These are phyloP conservation scores for Emericellopsis atlantica DNA, from an alignment of 2,329 filamentous ascomycete genomes.

Conservation along the genomic window DNA sequence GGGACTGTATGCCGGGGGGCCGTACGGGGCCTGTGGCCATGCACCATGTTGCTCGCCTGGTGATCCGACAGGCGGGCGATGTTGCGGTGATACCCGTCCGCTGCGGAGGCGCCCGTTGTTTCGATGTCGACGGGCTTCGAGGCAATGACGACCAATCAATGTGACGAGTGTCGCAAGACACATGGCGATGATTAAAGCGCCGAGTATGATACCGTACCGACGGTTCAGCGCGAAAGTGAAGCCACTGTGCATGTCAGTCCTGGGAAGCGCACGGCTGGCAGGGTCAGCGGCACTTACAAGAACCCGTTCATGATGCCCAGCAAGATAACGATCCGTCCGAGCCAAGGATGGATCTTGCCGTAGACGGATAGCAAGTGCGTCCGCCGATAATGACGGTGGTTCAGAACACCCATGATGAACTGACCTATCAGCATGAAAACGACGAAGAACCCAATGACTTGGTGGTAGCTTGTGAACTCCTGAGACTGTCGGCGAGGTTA, in stretches of 20 bases:
- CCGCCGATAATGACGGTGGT: conserved; percentile 39
- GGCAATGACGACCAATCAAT: conserved; percentile 14
- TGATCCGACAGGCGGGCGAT: not conserved
- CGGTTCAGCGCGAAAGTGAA: conserved; percentile 41
- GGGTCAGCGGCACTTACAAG: conserved; percentile 27
- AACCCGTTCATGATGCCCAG: conserved; percentile 44
- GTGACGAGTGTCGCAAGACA: conserved; percentile 26
- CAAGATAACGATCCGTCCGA: conserved; percentile 39
- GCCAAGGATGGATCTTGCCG: conserved; percentile 41
- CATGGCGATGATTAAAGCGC: conserved; percentile 30
- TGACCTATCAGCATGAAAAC: conserved; percentile 38
- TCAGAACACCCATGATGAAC: conserved; percentile 39
- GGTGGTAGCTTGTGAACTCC: conserved; percentile 38
- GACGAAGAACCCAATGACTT: conserved; percentile 45
- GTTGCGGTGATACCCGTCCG: not conserved
- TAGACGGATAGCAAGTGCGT: conserved; percentile 35
- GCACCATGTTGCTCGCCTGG: not conserved
- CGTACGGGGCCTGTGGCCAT: not conserved
- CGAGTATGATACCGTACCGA: conserved; percentile 32
- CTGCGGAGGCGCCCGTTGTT: not conserved
- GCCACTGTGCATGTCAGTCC: conserved; percentile 23
- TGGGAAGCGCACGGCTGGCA: not conserved
- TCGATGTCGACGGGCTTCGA: conserved; percentile 7
- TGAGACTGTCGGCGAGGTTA: conserved; percentile 26
- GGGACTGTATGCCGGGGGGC: not conserved